Base-by-base conservation (phyloP, 2,329 filamentous ascomycete species). In the Aspergillus sp. region DNA sequence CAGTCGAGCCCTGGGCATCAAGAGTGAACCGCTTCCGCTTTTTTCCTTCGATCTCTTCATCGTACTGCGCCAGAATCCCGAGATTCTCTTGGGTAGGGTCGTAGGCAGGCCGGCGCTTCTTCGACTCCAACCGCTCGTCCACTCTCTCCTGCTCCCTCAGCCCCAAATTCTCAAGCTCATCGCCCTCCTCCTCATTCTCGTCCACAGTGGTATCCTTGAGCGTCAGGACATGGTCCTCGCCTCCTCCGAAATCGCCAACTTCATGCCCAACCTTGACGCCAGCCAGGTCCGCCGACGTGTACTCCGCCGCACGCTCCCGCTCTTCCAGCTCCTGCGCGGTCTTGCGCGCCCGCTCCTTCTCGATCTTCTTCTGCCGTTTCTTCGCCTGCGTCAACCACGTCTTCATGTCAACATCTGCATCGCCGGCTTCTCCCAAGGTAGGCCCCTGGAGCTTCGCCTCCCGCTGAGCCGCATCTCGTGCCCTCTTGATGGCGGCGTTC, bases 241-340 rank as follows among this genome's bases (percentile, higher is more conserved):
- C 69, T 32, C 86, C 85, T 15, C 84, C 78, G 41, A 98, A 89
- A 14, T 83, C 75, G 4, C 75, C 75, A 37, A 88, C 62, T 55
- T 94, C 86, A 56, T 98, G 91, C 4, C 80, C 88, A 32, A 98
- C 89, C 55, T 85, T 91, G 48, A 98, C 79, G 24, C 89, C 91
- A 1, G 86, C 82, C 30, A 96, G 68, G 53, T 96, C 88, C 39
- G 82, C 81, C 3, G 85, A 76, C 1, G 84, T 88, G 57, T 95
- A 93, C 49, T 89, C 78, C 2, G 78, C 78, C 3, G 74, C 75
- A 1, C 73, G 72, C 55, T 88, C 82, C 4, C 82, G 79, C 39
- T 85, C 84, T 7, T 79, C 84, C 28, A 86, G 64, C 55, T 95
- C 86, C 51, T 83, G 77, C 39, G 86, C 83, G 33, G 75, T 59